A percentile compares a stretch with the other conserved stretches of the same genome.
These are phyloP conservation scores for Litchi chinensis DNA, from an alignment of 345 rosid genomes.

Conservation along the genomic window DNA sequence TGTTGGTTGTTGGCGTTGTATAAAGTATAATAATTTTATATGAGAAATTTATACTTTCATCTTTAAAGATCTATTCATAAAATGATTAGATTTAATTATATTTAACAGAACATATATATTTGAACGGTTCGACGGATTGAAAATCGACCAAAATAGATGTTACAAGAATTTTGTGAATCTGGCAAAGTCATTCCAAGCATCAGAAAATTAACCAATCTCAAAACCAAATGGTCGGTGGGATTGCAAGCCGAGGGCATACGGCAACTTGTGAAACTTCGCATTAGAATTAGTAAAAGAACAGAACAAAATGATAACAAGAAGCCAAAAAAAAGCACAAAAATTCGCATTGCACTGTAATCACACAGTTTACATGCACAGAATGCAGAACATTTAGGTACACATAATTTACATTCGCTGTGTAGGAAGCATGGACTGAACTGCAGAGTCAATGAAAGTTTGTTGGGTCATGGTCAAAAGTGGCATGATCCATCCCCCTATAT, in stretches of 20 bases:
- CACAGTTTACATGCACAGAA: background rate
- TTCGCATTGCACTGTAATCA: background rate
- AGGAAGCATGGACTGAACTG: background rate
- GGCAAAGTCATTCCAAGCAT: background rate
- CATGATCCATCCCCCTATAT: background rate
- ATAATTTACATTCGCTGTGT: background rate
- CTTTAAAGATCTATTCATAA: too few species aligned
- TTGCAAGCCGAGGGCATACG: background rate
- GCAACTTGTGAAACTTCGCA: background rate
- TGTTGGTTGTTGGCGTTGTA: too few species aligned
- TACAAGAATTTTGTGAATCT: too few species aligned
- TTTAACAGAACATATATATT: background rate
- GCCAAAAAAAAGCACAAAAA: too few species aligned
- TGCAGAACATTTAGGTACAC: background rate
- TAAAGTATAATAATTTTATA: too few species aligned
- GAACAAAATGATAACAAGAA: too few species aligned
- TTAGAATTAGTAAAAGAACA: background rate
- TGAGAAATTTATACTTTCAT: too few species aligned
- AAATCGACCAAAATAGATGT: too few species aligned
- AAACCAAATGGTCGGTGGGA: conserved; percentile 10
- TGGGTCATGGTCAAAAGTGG: conserved; percentile 16
- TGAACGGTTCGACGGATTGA: too few species aligned
- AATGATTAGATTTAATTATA: too few species aligned
- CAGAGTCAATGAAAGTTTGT: conserved; percentile 16
- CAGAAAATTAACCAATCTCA: background rate